Evolutionary conservation across 352 stramenopile species (phyloP), one percentile per base, ranked within the genome.

Genomic region (Stramenopiles sp.): DNA sequence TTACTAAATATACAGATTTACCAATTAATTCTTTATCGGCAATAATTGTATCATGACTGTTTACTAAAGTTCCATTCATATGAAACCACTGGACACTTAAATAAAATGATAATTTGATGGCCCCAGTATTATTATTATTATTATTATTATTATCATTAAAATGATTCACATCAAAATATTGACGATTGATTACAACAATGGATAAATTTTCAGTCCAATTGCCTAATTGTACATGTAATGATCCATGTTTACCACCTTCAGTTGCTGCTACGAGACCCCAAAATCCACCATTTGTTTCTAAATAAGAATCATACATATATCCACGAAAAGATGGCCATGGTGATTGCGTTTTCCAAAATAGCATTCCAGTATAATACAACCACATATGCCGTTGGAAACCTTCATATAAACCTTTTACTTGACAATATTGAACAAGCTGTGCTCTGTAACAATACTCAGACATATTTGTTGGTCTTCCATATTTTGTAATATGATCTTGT

Each of bases 301-400:
- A 27, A 27, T 82, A 88, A 80, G 79, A 87, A 80, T 87, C 84
- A 74, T 87, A 88, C 4, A 86, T 69, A 63, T 82, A 83, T 32
- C 85, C 85, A 43, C 85, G 82, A n/a, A 88, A 81, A 27, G 81
- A 81, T 30, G 85, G 85, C 30, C 84, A 81, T 43, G 84, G 84
- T 77, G 73, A 83, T 29, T 84, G 83, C 31, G 78, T 78, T 74
- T 88, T 88, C 85, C 85, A 88, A 31, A 88, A 63, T 69, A 86
- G 81, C 27, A 87, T 79, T 43, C 80, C 85, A 29, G 84, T 86
- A 43, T 84, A 81, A 30, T 80, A 80, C 43, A 84, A 73, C 78
- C 78, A 85, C 78, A 86, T 84, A 31, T 77, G 74, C 74, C 78
- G 20, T 53, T 43, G 79, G 63, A 86, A 87, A 0, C 80, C 81